phyloP scores from a whole-genome alignment of 2,329 filamentous ascomycete genomes.

The Podosphaera xanthii region DNA sequence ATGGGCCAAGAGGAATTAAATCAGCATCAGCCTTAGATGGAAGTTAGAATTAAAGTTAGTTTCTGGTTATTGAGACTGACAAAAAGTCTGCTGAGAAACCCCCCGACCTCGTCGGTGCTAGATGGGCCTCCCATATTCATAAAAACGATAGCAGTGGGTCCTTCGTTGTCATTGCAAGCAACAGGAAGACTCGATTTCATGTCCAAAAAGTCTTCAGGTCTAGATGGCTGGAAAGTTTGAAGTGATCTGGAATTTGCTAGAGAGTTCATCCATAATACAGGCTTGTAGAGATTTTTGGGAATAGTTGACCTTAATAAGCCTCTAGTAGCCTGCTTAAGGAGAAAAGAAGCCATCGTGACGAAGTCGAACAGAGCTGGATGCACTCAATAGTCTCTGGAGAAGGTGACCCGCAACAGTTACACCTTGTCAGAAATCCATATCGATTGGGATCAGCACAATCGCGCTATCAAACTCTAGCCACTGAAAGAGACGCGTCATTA shows the following conservation, averaged over 20 bases:
- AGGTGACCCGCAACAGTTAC: too few species aligned
- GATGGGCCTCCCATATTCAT: constrained; percentile 97
- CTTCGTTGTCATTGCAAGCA: constrained; percentile 54
- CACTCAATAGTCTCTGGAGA: too few species aligned
- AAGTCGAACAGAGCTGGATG: too few species aligned
- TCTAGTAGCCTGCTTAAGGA: too few species aligned
- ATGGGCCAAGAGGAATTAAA: constrained; percentile 77
- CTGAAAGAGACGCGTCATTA: too few species aligned
- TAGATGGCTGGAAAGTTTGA: constrained; percentile 36
- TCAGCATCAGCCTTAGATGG: constrained; percentile 57
- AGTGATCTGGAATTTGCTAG: constrained; percentile 21
- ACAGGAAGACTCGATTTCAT: constrained; percentile 27
- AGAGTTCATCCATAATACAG: not conserved
- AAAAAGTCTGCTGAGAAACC: constrained; percentile 79
- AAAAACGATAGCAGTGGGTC: constrained; percentile 93
- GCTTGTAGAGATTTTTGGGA: too few species aligned
- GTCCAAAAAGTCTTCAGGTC: too few species aligned
- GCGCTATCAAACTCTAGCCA: too few species aligned
- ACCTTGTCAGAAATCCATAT: too few species aligned
- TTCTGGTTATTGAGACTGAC: constrained; percentile 28
- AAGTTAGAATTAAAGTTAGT: constrained; percentile 2
- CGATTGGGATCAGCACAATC: too few species aligned
- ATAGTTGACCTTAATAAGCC: too few species aligned
- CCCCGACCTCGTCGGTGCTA: constrained; percentile 66
- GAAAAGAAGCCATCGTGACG: too few species aligned